A percentile compares a stretch with the other conserved stretches of the same genome.
These are phyloP conservation scores for Populus nigra DNA, from an alignment of 345 rosid species.

Conservation along the genomic window DNA sequence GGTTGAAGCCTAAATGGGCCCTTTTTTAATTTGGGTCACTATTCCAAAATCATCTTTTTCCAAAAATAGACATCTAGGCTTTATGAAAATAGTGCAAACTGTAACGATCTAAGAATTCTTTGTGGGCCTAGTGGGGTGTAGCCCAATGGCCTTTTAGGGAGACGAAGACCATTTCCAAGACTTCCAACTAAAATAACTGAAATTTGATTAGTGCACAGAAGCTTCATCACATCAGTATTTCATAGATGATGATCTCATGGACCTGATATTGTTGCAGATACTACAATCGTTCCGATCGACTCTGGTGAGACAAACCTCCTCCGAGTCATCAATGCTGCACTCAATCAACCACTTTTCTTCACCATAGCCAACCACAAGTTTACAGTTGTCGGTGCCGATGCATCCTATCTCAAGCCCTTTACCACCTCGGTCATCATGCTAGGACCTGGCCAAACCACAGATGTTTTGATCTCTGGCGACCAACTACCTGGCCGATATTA, in stretches of 20 bases:
- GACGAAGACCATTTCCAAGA: background rate
- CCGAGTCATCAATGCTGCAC: conserved; percentile 74
- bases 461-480: conserved; percentile 71
- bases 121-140: background rate
- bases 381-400: conserved; percentile 91
- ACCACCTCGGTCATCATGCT: conserved; percentile 70
- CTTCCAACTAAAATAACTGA: background rate
- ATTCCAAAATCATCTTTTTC: background rate
- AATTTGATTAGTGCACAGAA: background rate
- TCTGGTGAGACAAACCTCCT: conserved; percentile 76
- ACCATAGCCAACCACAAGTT: conserved; percentile 73
- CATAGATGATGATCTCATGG: background rate
- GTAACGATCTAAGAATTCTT: background rate
- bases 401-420: conserved; percentile 74
- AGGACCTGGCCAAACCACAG: conserved; percentile 96
- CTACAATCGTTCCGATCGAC: conserved; percentile 59
- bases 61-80: background rate
- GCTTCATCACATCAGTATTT: background rate
- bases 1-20: background rate
- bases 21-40: no score
- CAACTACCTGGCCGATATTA: conserved; percentile 68
- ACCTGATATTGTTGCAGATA: conserved; percentile 44
- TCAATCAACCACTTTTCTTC: conserved; percentile 86
- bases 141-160: background rate
- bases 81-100: background rate